Evolutionary conservation across 768 basidiomycete species (phyloP), one percentile per base, ranked within the genome.

Genomic region (Trametopsis cervina): DNA sequence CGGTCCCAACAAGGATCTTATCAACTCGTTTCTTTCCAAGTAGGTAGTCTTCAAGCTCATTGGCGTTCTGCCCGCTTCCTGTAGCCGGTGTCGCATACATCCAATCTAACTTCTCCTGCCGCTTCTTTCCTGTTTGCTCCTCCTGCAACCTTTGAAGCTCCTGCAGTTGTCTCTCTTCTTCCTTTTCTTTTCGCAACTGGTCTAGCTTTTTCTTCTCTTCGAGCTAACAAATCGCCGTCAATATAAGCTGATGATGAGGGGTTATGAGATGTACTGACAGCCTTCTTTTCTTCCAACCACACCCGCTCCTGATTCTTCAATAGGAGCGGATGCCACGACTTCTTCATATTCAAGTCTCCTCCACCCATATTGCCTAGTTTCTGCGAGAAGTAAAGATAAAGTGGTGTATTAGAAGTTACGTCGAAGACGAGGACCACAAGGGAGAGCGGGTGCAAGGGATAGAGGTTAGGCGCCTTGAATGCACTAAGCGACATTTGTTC

Each of bases 161-260:
- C 56, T 95, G 93, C 1, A 99, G 67, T 62, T 97, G 95, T 4
- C 96, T 78, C 63, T 99, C 96, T 62, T 99, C 96, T 60, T 96
- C 95, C 59, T 90, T 89, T 68, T 99, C 96, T 66, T 98, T 98
- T 51, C 92, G 83, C 4, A 99, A 80, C 65, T 99, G 93, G 44
- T 93, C 90, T 7, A 96, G 76, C 63, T 95, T 95, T 80, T 97
- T 98, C 74, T 95, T 96, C 69, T 99, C 96, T 63, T 95, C 95
- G 49, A 96, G 84, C 91, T 94, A 61, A 21, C 35, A 21, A 43
- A 21, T 51, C 18, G n/a, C 44, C 41, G n/a, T 39, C 20, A 35
- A 25, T 6, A 11, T 15, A 25, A 3, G 24, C 15, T 13, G 21
- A 36, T 4, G 39, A 21, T 15, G 7, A 27, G 22, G 6, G 39